Base-by-base conservation (phyloP, 306 rosid species). In the Glycyrrhiza uralensis region DNA sequence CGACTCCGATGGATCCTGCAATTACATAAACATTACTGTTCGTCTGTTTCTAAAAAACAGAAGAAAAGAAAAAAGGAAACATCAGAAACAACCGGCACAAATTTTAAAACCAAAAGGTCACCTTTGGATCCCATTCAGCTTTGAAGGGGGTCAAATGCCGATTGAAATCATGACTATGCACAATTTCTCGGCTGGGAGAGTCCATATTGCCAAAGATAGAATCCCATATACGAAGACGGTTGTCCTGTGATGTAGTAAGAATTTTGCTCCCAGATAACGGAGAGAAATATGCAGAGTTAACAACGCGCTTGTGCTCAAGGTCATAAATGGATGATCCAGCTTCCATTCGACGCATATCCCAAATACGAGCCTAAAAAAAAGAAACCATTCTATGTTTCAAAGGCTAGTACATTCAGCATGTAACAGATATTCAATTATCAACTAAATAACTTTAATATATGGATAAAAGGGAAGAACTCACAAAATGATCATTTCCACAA, bases 41-140 rank as follows among this genome's bases (percentile, higher is more conserved):
- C 24, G 41, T 1, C 3, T n/a, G n/a, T n/a, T n/a, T n/a, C n/a
- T n/a, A n/a, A 62, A 35, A 35, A 33, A 42, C 32, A 41, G 39
- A 18, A 46, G 6, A 67, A 19, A 47, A 49, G 30, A 66, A 22
- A 20, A 29, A n/a, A 3, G 7, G 22, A 28, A 44, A 33, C 42
- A 62, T 14, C 5, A 12, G 0, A 36, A 39, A 47, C 18, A 52
- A 49, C 32, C 4, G 14, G 33, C 2, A 61, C 36, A 30, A 30
- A 29, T 45, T 64, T 64, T 49, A 45, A 35, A 62, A 42, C 29
- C 23, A 69, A 58, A 56, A 74, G 0, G 41, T 58, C 17, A 93
- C 97, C 98, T 89, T 93, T 74, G 98, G 96, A 82, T 93, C 98
- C 98, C 98, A 93, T 84, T 93, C 97, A 32, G 96, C 98, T 82